Evolutionary conservation across 2,329 filamentous ascomycete genomes (phyloP).

Genomic region (Apiospora marii): DNA sequence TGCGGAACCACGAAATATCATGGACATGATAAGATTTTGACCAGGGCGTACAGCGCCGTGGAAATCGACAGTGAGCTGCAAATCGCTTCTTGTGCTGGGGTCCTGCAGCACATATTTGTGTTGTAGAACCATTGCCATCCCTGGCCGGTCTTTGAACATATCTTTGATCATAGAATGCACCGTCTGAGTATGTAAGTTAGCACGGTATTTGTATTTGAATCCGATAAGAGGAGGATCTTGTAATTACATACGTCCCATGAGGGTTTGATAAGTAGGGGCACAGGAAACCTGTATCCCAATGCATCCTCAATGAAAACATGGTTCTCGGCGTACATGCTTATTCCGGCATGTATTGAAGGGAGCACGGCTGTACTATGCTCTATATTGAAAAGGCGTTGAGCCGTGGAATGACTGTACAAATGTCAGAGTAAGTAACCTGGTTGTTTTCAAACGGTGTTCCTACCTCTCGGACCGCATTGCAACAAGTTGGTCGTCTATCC

Average conservation of each 20-base stretch:
- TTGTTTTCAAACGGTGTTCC: no score
- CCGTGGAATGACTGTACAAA: not conserved
- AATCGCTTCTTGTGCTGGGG: not conserved
- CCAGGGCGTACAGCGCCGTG: not conserved
- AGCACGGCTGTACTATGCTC: not conserved
- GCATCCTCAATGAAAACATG: constrained; percentile 22
- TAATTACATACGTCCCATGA: constrained; percentile 16
- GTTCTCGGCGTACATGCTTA: not conserved
- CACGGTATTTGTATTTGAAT: fast-evolving
- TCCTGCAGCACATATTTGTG: not conserved
- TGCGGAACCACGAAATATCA: not conserved
- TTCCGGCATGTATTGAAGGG: not conserved
- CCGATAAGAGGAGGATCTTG: not conserved
- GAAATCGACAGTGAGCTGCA: not conserved
- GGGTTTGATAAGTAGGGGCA: constrained; percentile 5
- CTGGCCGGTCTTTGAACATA: not conserved
- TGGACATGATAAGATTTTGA: not conserved
- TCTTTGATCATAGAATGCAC: not conserved
- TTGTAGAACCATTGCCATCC: not conserved
- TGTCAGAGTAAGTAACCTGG: not conserved
- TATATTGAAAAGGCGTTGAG: not conserved
- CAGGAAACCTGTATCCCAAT: constrained; percentile 10
- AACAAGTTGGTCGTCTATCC: not conserved
- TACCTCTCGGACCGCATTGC: not conserved
- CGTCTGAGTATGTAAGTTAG: not conserved